phyloP scores from a whole-genome alignment of 768 basidiomycete species.

The Favolaschia claudopus region DNA sequence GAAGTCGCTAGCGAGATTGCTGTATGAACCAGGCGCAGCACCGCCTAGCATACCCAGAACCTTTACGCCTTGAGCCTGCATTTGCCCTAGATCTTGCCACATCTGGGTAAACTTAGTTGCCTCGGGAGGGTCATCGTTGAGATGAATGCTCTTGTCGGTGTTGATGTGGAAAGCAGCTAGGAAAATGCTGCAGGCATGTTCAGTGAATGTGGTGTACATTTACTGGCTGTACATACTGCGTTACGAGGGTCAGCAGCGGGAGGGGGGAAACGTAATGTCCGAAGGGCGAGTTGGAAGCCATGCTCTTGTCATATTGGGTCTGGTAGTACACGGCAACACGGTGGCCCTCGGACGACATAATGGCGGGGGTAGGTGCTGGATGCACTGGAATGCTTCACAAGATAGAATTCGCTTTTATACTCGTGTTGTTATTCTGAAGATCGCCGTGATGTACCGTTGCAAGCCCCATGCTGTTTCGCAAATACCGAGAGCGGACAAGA shows the following conservation, averaged over 20 bases:
- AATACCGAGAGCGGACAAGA: no score
- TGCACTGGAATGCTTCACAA: neutral
- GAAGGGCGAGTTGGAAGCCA: conserved; percentile 16
- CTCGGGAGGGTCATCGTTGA: conserved; percentile 31
- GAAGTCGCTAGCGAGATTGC: conserved; percentile 27
- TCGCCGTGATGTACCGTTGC: no score
- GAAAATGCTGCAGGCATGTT: conserved; percentile 21
- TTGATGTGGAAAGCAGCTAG: conserved; percentile 36
- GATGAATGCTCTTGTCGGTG: conserved; percentile 26
- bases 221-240: conserved; percentile 23
- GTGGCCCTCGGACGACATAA: conserved; percentile 30
- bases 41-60: conserved; percentile 37
- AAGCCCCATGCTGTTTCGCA: no score
- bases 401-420: conserved; percentile 2
- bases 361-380: neutral
- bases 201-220: neutral
- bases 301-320: conserved; percentile 30
- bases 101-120: conserved; percentile 30
- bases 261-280: conserved; percentile 32
- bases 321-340: conserved; percentile 36
- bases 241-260: conserved; percentile 30
- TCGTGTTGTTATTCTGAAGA: no score
- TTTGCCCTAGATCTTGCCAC: conserved; percentile 32
- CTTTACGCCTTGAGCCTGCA: conserved; percentile 32
- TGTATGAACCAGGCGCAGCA: conserved; percentile 31